These are phyloP conservation scores for Aspergillus bridgeri DNA, from an alignment of 495 filamentous ascomycete genomes.

Conservation along the genomic window DNA sequence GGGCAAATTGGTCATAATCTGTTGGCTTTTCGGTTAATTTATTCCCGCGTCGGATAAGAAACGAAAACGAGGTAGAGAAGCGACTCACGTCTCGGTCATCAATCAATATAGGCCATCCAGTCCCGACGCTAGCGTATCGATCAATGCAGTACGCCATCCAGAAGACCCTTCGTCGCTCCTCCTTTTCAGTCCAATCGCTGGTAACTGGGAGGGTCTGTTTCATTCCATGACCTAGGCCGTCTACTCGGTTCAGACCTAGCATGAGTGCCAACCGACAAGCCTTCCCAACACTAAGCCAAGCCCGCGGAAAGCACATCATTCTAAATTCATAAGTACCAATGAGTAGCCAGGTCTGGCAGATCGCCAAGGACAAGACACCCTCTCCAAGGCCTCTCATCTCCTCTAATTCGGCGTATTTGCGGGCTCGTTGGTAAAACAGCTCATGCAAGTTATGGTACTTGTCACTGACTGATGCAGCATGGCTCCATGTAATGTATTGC, in stretches of 20 bases:
- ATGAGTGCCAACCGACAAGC: conserved; percentile 76
- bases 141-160: conserved; percentile 92
- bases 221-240: conserved; percentile 82
- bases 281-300: conserved; percentile 88
- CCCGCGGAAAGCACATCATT: conserved; percentile 95
- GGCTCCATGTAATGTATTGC: conserved; percentile 91
- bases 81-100: conserved; percentile 79
- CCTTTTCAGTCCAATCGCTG: conserved; percentile 87
- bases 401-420: conserved; percentile 85
- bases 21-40: conserved; percentile 14
- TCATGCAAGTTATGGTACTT: conserved; percentile 74
- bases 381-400: conserved; percentile 95
- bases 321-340: conserved; percentile 88
- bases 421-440: conserved; percentile 80
- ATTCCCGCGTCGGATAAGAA: background rate
- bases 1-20: conserved; percentile 83
- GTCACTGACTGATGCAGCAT: conserved; percentile 77
- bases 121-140: conserved; percentile 93
- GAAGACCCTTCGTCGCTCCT: conserved; percentile 88
- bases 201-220: conserved; percentile 86
- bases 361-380: conserved; percentile 72
- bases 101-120: conserved; percentile 92
- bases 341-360: conserved; percentile 79
- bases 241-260: conserved; percentile 89
- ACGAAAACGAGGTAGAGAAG: background rate